Evolutionary conservation across 768 basidiomycete species (phyloP).

Genomic region (Mycena chlorophos): DNA sequence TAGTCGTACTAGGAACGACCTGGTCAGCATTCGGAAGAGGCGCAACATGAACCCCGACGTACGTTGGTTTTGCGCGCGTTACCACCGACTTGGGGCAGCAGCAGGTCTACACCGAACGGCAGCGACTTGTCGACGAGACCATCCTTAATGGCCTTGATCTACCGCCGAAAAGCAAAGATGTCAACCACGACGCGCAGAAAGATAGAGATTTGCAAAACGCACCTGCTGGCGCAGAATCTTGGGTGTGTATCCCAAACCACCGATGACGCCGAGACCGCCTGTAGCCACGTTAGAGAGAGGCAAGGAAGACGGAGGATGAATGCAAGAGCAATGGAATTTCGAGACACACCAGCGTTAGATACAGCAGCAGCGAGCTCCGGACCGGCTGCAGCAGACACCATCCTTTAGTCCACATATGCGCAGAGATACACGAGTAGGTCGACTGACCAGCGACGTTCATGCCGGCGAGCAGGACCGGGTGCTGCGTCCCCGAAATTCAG

Average conservation of each 20-base stretch:
- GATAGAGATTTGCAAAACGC: conserved; percentile 15
- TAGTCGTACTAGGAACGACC: conserved; percentile 69
- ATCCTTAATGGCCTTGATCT: conserved; percentile 77
- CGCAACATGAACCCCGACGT: conserved; percentile 24
- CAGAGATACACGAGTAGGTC: background rate
- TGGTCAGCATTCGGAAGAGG: background rate
- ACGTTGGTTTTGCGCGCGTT: conserved; percentile 91
- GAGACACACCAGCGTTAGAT: conserved; percentile 74
- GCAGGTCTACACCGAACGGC: conserved; percentile 90
- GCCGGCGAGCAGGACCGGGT: conserved; percentile 83
- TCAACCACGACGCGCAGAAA: conserved; percentile 14
- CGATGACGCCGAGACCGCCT: conserved; percentile 89
- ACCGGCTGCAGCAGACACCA: conserved; percentile 21
- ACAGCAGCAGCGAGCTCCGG: conserved; percentile 91
- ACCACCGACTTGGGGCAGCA: conserved; percentile 90
- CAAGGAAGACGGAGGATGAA: background rate
- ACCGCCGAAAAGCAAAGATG: conserved; percentile 5
- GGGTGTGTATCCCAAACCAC: conserved; percentile 86
- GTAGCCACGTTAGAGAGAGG: conserved; percentile 59
- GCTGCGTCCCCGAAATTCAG: conserved; percentile 30
- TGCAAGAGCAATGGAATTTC: background rate
- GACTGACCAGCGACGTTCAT: conserved; percentile 49
- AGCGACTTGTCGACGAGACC: conserved; percentile 72
- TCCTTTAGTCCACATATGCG: conserved; percentile 28
- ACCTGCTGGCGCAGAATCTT: conserved; percentile 82